These are phyloP conservation scores for Pseudogymnoascus sp. DNA, from an alignment of 2,329 filamentous ascomycete genomes.

Conservation along the genomic window DNA sequence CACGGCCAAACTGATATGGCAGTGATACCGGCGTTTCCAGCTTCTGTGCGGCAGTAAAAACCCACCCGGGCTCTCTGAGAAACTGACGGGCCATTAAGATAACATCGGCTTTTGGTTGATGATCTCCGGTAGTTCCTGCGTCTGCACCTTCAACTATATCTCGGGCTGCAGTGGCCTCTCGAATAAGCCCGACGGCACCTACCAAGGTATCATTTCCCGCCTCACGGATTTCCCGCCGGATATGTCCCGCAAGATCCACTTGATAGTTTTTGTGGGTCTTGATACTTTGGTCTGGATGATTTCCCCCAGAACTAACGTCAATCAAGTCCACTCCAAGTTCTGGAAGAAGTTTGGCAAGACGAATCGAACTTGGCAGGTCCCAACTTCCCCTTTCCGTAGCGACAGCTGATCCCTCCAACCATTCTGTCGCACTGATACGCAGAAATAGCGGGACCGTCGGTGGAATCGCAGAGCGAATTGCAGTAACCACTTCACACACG, in stretches of 20 bases:
- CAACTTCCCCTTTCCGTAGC: constrained; percentile 33
- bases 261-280: constrained; percentile 58
- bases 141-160: neutral
- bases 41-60: constrained; percentile 54
- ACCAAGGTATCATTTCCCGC: constrained; percentile 30
- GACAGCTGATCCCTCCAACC: constrained; percentile 54
- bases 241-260: constrained; percentile 57
- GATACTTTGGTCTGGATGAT: constrained; percentile 50
- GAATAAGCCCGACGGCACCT: constrained; percentile 40
- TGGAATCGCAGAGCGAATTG: constrained; percentile 54
- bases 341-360: constrained; percentile 50
- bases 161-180: neutral
- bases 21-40: too few relatives aligned
- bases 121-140: neutral
- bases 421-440: constrained; percentile 65
- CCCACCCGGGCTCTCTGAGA: constrained; percentile 72
- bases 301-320: constrained; percentile 63
- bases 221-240: constrained; percentile 65
- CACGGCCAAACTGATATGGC: too few relatives aligned
- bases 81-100: constrained; percentile 68
- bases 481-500: constrained; percentile 56
- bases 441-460: constrained; percentile 62
- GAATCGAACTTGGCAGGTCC: constrained; percentile 55
- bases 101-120: constrained; percentile 53
- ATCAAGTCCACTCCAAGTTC: constrained; percentile 64